These are phyloP conservation scores for Phytopythium kandeliae DNA, from an alignment of 352 stramenopile species.

Conservation along the genomic window DNA sequence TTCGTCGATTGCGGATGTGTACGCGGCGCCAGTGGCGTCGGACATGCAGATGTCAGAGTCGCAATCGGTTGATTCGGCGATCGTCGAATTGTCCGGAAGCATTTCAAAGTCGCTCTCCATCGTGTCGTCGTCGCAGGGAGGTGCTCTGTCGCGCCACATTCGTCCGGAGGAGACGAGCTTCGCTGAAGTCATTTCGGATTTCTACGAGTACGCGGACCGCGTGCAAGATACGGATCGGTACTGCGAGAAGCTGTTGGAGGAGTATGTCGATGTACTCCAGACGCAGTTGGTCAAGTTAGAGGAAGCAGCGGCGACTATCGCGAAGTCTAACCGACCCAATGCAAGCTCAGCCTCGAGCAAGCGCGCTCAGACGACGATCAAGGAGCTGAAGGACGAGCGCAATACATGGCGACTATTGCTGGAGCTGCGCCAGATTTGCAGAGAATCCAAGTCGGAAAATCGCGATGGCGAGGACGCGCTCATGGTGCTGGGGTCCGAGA, in stretches of 20 bases:
- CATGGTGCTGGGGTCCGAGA: conserved; percentile 34
- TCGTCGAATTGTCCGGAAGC: conserved; percentile 27
- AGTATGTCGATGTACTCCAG: conserved; percentile 78
- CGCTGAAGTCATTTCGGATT: conserved; percentile 68
- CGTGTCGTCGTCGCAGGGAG: conserved; percentile 19
- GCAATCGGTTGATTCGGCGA: conserved; percentile 23
- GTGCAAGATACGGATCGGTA: conserved; percentile 69
- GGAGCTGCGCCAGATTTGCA: conserved; percentile 65
- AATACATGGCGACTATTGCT: conserved; percentile 83
- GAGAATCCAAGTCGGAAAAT: conserved; percentile 9
- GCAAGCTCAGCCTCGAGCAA: conserved; percentile 15
- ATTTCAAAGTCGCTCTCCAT: conserved; percentile 41
- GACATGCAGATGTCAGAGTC: conserved; percentile 8
- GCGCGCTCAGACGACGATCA: conserved; percentile 42
- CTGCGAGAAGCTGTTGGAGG: conserved; percentile 63
- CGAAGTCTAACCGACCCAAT: conserved; percentile 13
- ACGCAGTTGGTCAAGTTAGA: conserved; percentile 54
- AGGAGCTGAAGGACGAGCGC: conserved; percentile 67
- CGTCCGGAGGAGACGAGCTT: conserved; percentile 72
- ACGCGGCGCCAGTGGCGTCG: conserved; percentile 23
- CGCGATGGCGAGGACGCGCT: conserved; percentile 23
- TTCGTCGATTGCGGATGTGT: conserved; percentile 67
- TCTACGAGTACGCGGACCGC: conserved; percentile 65
- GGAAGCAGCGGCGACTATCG: conserved; percentile 3
- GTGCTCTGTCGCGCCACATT: conserved; percentile 46